Conservation (phyloP, 1,284 basidiomycete genomes). For the Tilletia walkeri region DNA sequence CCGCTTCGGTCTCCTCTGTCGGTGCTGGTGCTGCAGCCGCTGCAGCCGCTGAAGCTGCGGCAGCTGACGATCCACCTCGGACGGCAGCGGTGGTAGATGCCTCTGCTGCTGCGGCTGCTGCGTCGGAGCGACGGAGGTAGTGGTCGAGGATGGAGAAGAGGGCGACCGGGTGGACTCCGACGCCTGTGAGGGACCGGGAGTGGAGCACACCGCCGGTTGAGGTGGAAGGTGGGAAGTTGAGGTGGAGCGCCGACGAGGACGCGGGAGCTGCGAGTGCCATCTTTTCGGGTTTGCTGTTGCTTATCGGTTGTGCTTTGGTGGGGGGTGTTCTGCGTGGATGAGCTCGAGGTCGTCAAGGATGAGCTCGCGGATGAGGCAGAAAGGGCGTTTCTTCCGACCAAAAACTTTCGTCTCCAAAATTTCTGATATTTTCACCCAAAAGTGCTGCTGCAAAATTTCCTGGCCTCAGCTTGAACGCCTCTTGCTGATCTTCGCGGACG, state of each 20-base stretch:
- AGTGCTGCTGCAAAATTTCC: too few relatives aligned
- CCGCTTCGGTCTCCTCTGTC: constrained; percentile 60
- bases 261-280: constrained; percentile 25
- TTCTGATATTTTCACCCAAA: too few relatives aligned
- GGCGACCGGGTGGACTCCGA: constrained; percentile 58
- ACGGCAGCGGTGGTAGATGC: constrained; percentile 2
- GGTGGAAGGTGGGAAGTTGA: constrained; percentile 51
- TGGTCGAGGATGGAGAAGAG: constrained; percentile 96
- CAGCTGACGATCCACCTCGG: background rate
- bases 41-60: background rate
- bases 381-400: background rate
- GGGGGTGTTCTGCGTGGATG: background rate
- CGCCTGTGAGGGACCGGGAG: constrained; percentile 50
- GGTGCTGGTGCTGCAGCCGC: background rate
- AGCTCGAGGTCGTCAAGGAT: background rate
- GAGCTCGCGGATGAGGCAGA: background rate
- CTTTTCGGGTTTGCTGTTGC: background rate
- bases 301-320: background rate
- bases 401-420: background rate
- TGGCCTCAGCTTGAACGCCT: background rate
- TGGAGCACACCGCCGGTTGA: constrained; percentile 44
- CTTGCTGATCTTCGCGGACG: constrained; percentile 1
- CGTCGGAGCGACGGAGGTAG: constrained; percentile 80
- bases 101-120: constrained; percentile 10
- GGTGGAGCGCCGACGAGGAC: constrained; percentile 50